Conservation (phyloP, 495 filamentous ascomycete species). For the Melanomma pulvis-pyrius region DNA sequence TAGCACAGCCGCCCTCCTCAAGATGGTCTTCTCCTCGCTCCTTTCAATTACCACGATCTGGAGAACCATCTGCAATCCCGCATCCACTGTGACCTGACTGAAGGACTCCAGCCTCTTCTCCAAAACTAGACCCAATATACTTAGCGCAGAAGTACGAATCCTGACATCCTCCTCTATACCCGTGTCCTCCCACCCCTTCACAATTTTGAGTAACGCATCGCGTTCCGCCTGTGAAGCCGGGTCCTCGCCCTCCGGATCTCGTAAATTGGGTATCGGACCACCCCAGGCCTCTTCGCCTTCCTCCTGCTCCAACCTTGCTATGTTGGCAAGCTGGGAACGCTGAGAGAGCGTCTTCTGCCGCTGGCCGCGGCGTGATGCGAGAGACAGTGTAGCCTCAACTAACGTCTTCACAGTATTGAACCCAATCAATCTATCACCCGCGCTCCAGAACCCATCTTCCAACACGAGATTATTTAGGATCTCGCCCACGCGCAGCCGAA, state of each 20-base stretch:
- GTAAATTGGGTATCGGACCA: slow-evolving; percentile 51
- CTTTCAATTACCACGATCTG: slow-evolving; percentile 67
- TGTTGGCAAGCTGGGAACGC: slow-evolving; percentile 53
- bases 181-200: slow-evolving; percentile 73
- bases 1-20: slow-evolving; percentile 72
- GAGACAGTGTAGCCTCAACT: slow-evolving; percentile 63
- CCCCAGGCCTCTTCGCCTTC: slow-evolving; percentile 59
- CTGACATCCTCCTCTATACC: slow-evolving; percentile 74
- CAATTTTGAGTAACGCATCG: slow-evolving; percentile 59
- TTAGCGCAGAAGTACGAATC: slow-evolving; percentile 75
- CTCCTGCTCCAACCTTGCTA: slow-evolving; percentile 49
- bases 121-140: slow-evolving; percentile 66
- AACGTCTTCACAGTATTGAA: slow-evolving; percentile 46
- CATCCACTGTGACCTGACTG: slow-evolving; percentile 55
- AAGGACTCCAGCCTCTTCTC: slow-evolving; percentile 66
- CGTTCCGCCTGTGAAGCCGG: slow-evolving; percentile 40
- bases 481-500: slow-evolving; percentile 35
- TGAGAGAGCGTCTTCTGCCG: slow-evolving; percentile 56
- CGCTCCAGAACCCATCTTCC: slow-evolving; percentile 57
- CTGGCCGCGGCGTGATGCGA: slow-evolving; percentile 67
- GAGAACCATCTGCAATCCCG: slow-evolving; percentile 68
- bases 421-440: slow-evolving; percentile 41
- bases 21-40: slow-evolving; percentile 65
- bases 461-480: slow-evolving; percentile 23
- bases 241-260: slow-evolving; percentile 47